phyloP scores from a whole-genome alignment of 192 early-diverging fungal species.

The Chytriomyces confervae region DNA sequence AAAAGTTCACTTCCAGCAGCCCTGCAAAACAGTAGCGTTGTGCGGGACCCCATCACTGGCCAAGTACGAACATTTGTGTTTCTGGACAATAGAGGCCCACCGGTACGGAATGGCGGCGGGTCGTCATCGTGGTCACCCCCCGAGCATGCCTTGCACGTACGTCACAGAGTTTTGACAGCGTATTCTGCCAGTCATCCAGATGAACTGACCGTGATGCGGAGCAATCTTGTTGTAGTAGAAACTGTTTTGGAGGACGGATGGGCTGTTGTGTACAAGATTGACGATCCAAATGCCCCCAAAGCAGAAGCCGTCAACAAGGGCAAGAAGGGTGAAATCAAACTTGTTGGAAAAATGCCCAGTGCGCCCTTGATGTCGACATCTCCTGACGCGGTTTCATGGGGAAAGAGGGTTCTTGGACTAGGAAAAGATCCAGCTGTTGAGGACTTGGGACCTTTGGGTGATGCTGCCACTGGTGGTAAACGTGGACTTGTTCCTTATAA shows the following conservation, averaged over 20 bases:
- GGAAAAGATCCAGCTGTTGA: constrained; percentile 14
- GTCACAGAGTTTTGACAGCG: constrained; percentile 19
- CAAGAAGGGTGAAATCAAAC: constrained; percentile 6
- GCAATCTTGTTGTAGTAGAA: constrained; percentile 14
- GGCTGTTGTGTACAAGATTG: constrained; percentile 23
- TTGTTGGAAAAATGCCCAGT: constrained; percentile 13
- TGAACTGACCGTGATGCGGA: constrained; percentile 9
- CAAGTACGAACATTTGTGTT: constrained; percentile 22
- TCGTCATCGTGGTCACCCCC: constrained; percentile 23
- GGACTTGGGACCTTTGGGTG: constrained; percentile 14
- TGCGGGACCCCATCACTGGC: constrained; percentile 26
- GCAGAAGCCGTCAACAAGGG: constrained; percentile 16
- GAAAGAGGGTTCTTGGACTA: constrained; percentile 5
- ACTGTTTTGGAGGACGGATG: constrained; percentile 29
- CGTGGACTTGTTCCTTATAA: constrained; percentile 24
- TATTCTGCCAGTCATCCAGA: constrained; percentile 11
- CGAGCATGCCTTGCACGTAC: background rate
- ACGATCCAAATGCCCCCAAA: background rate
- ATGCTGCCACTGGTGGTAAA: constrained; percentile 32
- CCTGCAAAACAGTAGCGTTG: background rate
- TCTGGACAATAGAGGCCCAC: constrained; percentile 22
- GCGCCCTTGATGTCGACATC: background rate
- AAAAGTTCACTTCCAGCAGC: background rate
- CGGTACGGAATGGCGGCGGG: constrained; percentile 18
- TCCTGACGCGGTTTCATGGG: constrained; percentile 3